Base-by-base conservation (phyloP, 2,329 filamentous ascomycete genomes). In the Dendrostoma leiphaemia region DNA sequence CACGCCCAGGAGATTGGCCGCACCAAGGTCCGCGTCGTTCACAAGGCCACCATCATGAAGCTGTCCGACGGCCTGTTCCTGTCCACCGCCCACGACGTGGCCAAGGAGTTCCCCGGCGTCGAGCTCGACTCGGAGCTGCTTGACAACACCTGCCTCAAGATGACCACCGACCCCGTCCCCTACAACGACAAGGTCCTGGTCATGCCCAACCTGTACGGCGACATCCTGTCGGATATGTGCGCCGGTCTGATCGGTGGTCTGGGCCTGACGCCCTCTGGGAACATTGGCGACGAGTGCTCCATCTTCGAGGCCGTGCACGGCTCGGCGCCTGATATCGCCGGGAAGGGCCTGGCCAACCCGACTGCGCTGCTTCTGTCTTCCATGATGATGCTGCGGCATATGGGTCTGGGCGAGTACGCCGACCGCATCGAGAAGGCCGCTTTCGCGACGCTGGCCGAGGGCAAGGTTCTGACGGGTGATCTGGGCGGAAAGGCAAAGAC, bases 41-140 rank as follows among this genome's bases (percentile, higher is more conserved):
- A 99, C 89, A 99, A 99, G 85, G 94, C 94, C 73, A 97, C 94
- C 71, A 99, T 99, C 80, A 99, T 99, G 94, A 99, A 99, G 86
- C 96, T 97, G 90, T 93, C 89, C 71, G 94, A 99, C 74, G 94
- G 94, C 78, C 90, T 99, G 59, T 99, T 99, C 86, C 84, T 99
- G 65, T 89, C 83, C 74, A 91, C 89, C 60, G 94, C 88, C 65
- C 80, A 86, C 64, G 84, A 94, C 59, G 85, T 99, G 63, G 82
- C 91, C 74, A 96, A 96, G 85, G 92, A 97, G 71, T 99, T 90
- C 84, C 94, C 94, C 61, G 81, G 86, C 65, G 90, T 99, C 68
- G 90, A 97, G 78, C 97, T 99, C 72, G 93, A 97, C 71, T 90
- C 90, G 66, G 94, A 99, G 83, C 85, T 99, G 63, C 88, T 99